These are phyloP conservation scores for Podaxis sp. DNA, from an alignment of 768 basidiomycete species.

Conservation along the genomic window DNA sequence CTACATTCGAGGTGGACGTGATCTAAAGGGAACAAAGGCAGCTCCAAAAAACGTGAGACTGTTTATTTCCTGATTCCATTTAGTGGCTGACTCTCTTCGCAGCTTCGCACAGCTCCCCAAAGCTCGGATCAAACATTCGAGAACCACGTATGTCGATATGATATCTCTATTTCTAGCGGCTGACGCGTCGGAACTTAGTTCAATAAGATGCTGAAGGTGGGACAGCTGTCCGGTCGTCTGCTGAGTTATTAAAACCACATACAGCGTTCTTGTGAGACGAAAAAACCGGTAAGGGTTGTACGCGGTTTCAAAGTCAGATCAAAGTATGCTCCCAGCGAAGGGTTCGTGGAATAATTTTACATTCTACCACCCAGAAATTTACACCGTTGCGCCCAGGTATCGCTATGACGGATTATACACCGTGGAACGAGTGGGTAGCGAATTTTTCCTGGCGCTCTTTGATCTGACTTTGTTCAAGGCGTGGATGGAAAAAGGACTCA, in stretches of 20 bases:
- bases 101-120: slow-evolving; percentile 90
- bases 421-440: slow-evolving; percentile 60
- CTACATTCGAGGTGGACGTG: slow-evolving; percentile 66
- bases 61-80: neutral
- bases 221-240: neutral
- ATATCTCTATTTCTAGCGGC: neutral
- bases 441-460: neutral
- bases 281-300: slow-evolving; percentile 83
- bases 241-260: neutral
- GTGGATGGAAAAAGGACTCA: slow-evolving; percentile 74
- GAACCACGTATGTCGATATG: slow-evolving; percentile 38
- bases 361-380: neutral
- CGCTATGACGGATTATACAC: slow-evolving; percentile 89
- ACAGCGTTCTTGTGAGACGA: slow-evolving; percentile 76
- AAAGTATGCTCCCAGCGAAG: slow-evolving; percentile 75
- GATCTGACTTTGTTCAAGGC: slow-evolving; percentile 39
- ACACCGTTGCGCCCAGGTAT: slow-evolving; percentile 47
- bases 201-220: slow-evolving; percentile 70
- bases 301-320: slow-evolving; percentile 79
- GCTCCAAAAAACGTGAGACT: slow-evolving; percentile 78
- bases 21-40: slow-evolving; percentile 80
- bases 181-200: slow-evolving; percentile 31
- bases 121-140: slow-evolving; percentile 84
- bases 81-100: slow-evolving; percentile 3
- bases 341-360: slow-evolving; percentile 39